Evolutionary conservation across 179 eudicot genomes (phyloP), one percentile per base, ranked within the genome.

Genomic region (Patellifolia procumbens): DNA sequence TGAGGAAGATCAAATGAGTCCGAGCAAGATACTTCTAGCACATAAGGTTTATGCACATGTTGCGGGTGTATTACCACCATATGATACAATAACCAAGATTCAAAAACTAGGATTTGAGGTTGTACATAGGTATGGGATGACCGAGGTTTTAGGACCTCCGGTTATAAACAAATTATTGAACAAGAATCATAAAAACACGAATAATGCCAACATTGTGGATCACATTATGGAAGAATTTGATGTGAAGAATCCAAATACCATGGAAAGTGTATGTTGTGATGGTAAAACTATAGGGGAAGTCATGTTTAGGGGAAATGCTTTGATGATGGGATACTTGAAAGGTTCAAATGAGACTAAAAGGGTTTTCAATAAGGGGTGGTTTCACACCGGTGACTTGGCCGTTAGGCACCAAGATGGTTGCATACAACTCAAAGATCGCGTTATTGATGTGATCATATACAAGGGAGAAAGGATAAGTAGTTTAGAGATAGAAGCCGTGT

Each of bases 381-480:
- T 85, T 61, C 81, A 88, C 49, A 89, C 87, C 3, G 93, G 93
- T 32, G 97, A 92, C 78, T 74, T 89, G 26, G 97, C 84, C 0
- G 89, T 92, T 20, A 86, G 77, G 70, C 93, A 91, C 59, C 80
- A 69, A 0, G 90, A 89, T 64, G 91, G 91, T 0, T 81, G 86
- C 62, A 74, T 92, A 34, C 89, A 88, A 72, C 76, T 92, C n/a
- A 91, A 88, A 72, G 97, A 92, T 64, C 86, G 93, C 1, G 78
- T 80, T 10, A 82, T 88, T 59, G 97, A 92, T 78, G 70, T 85
- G 17, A 89, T 92, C 24, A 83, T 92, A 17, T 85, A 89, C 0
- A 90, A 91, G 7, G 97, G 96, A 43, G 95, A 89, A 76, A 85
- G 88, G 32, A 83, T 91, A 28, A 89, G 96, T 80, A 82, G 86